Base-by-base conservation (phyloP, 1,139 yeast genomes). In the Zygoascus sp. region DNA sequence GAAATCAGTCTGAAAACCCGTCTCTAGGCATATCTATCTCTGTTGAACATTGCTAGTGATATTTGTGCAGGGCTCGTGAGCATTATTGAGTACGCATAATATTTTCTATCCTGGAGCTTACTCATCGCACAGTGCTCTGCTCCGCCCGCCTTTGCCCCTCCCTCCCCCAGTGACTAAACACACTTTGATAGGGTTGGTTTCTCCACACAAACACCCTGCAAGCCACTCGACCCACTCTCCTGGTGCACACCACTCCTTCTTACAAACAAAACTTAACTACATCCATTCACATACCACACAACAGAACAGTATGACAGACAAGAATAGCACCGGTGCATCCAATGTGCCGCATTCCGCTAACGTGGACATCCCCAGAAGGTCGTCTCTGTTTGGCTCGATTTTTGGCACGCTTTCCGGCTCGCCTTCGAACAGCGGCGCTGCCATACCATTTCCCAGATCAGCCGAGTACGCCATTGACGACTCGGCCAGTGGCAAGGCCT, bases 351-450 rank as follows among this genome's bases (percentile, higher is more conserved):
- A 40, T 7, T 40, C 43, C 3, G 35, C 36, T 10, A 40, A 32
- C 15, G 36, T 40, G 43, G 43, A 40, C 15, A 40, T 40, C 23
- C 43, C 43, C 17, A 32, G 25, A 13, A 11, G 43, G 8, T 21
- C 43, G 6, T 30, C 43, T 28, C 27, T 40, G 17, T 40, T 40
- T 32, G 35, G 37, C 10, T 40, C 43, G 10, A 30, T 40, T 30
- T 40, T 28, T 28, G 35, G 36, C 35, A 40, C 28, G 10, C 17
- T 40, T 6, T 40, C 43, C 10, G 43, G 43, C 17, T 40, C 43
- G 13, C 43, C 43, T 15, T 22, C 27, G 19, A 40, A 30, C 23
- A 40, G n/a, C n/a, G n/a, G n/a, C n/a, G n/a, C 32, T 4, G 11
- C 40, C 3, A 23, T 23, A 3, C 19, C 30, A 6, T 13, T 22